phyloP scores from a whole-genome alignment of 2,329 filamentous ascomycete species.

The Falciphora oryzae region DNA sequence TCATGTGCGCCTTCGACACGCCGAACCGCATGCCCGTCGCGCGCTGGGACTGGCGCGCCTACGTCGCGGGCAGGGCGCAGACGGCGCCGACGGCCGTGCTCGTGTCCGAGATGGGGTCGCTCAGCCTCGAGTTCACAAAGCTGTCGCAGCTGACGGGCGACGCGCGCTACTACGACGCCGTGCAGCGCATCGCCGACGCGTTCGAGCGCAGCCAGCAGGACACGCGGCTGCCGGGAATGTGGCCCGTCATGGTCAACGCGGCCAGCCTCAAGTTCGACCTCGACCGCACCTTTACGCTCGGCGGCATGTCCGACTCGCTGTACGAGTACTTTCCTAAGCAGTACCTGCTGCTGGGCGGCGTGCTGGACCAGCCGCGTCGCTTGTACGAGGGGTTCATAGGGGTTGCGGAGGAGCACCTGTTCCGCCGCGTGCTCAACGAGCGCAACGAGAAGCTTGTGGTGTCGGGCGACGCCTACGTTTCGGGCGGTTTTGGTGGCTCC shows the following conservation, averaged over 20 bases:
- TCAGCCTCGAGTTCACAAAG: slow-evolving; percentile 57
- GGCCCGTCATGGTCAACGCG: slow-evolving; percentile 49
- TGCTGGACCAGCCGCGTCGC: slow-evolving; percentile 33
- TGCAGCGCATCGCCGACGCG: slow-evolving; percentile 49
- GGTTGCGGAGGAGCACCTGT: slow-evolving; percentile 33
- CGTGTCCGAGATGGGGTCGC: slow-evolving; percentile 49
- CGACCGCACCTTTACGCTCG: slow-evolving; percentile 49
- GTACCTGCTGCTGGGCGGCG: slow-evolving; percentile 60
- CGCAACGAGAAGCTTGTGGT: slow-evolving; percentile 38
- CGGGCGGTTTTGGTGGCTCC: slow-evolving; percentile 12
- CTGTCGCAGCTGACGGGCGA: slow-evolving; percentile 58
- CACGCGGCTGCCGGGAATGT: slow-evolving; percentile 56
- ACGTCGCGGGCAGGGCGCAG: slow-evolving; percentile 34
- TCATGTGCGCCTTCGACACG: slow-evolving; percentile 64
- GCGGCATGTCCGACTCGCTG: slow-evolving; percentile 50
- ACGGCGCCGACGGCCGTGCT: slow-evolving; percentile 34
- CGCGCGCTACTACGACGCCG: slow-evolving; percentile 55
- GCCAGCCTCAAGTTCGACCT: slow-evolving; percentile 50
- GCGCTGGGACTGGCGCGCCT: slow-evolving; percentile 51
- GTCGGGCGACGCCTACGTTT: slow-evolving; percentile 34
- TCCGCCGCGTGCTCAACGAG: slow-evolving; percentile 30
- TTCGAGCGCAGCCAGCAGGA: slow-evolving; percentile 47
- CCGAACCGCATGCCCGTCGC: slow-evolving; percentile 60
- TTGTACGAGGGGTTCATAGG: slow-evolving; percentile 25
- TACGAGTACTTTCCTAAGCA: slow-evolving; percentile 63